These are phyloP conservation scores for Sinapis alba DNA, from an alignment of 441 rosid genomes.

Conservation along the genomic window DNA sequence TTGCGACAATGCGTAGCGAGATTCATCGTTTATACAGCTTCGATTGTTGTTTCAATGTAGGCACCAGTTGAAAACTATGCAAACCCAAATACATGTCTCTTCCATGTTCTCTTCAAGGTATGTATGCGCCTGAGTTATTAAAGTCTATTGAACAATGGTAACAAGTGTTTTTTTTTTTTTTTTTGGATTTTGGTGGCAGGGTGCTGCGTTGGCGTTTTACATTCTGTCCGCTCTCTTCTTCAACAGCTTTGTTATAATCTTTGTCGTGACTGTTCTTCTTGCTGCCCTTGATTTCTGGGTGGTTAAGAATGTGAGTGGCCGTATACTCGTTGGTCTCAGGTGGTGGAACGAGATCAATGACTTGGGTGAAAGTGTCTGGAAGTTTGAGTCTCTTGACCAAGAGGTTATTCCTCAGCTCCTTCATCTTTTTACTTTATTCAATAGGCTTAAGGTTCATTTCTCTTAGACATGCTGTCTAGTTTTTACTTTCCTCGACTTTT, in stretches of 20 bases:
- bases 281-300: conserved; percentile 99
- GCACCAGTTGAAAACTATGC: conserved; percentile 91
- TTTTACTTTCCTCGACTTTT: neutral
- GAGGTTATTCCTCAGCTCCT: conserved; percentile 69
- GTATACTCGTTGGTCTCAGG: conserved; percentile 96
- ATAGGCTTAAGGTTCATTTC: neutral
- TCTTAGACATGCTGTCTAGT: neutral
- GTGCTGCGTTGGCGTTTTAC: conserved; percentile 91
- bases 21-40: neutral
- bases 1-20: conserved; percentile 7
- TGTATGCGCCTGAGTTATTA: neutral
- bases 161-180: conserved; percentile 11
- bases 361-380: conserved; percentile 97
- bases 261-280: conserved; percentile 96
- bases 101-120: conserved; percentile 97
- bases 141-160: neutral
- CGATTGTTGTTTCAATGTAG: conserved; percentile 48
- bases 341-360: conserved; percentile 99
- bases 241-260: conserved; percentile 87
- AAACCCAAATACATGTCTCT: conserved; percentile 92
- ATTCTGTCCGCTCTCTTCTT: conserved; percentile 87
- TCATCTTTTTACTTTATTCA: neutral
- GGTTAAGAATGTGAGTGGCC: conserved; percentile 97
- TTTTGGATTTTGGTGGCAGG: conserved; percentile 49
- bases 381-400: conserved; percentile 96